These are phyloP conservation scores for Coriolopsis trogii DNA, from an alignment of 1,284 basidiomycete species.

Conservation along the genomic window DNA sequence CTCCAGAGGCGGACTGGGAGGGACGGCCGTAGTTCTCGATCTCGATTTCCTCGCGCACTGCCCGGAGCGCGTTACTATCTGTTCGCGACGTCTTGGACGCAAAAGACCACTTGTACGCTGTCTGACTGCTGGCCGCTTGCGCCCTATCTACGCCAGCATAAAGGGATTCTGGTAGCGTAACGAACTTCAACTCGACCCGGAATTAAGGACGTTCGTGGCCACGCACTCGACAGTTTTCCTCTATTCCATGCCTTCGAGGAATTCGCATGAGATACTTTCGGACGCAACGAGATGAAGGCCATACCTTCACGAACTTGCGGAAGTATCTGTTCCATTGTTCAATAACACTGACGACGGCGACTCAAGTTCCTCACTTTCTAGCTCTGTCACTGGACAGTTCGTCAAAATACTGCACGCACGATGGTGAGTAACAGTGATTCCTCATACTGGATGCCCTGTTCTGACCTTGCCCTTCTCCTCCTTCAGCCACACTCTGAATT, in stretches of 20 bases:
- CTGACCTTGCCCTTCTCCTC: slow-evolving; percentile 76
- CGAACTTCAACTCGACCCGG: background rate
- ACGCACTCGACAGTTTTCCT: slow-evolving; percentile 65
- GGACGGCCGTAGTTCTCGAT: slow-evolving; percentile 54
- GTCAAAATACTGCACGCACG: slow-evolving; percentile 63
- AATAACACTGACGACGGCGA: slow-evolving; percentile 29
- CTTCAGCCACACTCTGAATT: slow-evolving; percentile 78
- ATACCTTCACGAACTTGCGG: slow-evolving; percentile 80
- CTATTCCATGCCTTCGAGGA: slow-evolving; percentile 68
- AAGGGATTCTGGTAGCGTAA: slow-evolving; percentile 47
- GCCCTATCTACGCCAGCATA: slow-evolving; percentile 58
- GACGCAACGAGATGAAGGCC: background rate
- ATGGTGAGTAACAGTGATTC: background rate
- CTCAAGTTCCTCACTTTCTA: slow-evolving; percentile 55
- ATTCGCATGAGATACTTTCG: background rate
- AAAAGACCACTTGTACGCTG: slow-evolving; percentile 64
- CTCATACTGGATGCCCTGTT: background rate
- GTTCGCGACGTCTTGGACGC: slow-evolving; percentile 47
- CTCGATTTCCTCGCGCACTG: slow-evolving; percentile 61
- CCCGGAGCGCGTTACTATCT: slow-evolving; percentile 57
- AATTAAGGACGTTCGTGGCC: background rate
- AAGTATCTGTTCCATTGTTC: slow-evolving; percentile 62
- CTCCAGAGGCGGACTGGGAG: slow-evolving; percentile 14
- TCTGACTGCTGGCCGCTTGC: slow-evolving; percentile 57
- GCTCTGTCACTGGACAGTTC: slow-evolving; percentile 75